phyloP scores from a whole-genome alignment of 306 rosid genomes.

The Alnus rubra region DNA sequence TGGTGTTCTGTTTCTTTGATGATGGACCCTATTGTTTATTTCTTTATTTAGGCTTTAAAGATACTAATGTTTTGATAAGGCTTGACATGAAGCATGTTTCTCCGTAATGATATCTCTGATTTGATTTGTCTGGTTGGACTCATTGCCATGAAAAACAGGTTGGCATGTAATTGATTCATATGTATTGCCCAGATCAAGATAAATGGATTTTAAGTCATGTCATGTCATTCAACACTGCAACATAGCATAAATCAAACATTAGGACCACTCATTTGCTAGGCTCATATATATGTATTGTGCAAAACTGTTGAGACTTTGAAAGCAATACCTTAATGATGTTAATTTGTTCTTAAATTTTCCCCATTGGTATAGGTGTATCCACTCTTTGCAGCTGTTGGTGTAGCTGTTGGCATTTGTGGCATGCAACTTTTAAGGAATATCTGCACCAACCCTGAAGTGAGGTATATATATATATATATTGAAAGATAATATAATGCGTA shows the following conservation, averaged over 20 bases:
- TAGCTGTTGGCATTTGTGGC: constrained; percentile 78
- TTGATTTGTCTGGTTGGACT: neutral
- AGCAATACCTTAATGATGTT: neutral
- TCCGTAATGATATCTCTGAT: neutral
- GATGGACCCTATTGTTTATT: neutral
- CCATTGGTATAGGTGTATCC: constrained; percentile 68
- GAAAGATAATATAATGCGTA: no score
- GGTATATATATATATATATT: constrained; percentile 58
- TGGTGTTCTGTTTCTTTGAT: neutral
- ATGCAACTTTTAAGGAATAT: constrained; percentile 87
- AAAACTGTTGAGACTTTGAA: neutral
- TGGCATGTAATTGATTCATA: neutral
- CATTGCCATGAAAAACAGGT: neutral
- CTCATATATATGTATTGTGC: neutral
- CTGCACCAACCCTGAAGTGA: constrained; percentile 80
- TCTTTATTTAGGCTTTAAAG: neutral
- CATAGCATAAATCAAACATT: no score
- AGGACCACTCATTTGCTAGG: neutral
- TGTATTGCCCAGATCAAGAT: neutral
- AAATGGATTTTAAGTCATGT: no score
- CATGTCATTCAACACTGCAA: no score
- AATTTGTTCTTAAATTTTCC: neutral
- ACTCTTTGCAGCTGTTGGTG: constrained; percentile 73
- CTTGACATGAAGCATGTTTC: neutral
- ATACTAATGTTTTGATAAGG: neutral